Evolutionary conservation across 768 basidiomycete species (phyloP), one percentile per base, ranked within the genome.

Genomic region (Hypholoma fasciculare): DNA sequence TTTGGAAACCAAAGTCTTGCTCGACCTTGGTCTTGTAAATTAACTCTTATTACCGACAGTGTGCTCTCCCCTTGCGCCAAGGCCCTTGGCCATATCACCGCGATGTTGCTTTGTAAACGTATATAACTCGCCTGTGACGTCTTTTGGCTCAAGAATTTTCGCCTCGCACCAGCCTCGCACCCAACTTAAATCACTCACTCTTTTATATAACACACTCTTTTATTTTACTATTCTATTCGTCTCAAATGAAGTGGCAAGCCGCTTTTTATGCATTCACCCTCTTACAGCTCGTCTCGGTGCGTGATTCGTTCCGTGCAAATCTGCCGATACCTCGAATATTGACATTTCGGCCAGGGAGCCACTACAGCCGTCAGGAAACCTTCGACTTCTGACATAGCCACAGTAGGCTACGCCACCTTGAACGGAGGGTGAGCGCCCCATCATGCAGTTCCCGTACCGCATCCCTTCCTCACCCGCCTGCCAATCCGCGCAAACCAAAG

Each of bases 371-470:
- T 54, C 14, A 78, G 75, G 63, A 70, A 78, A 36, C 77, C 75
- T 4, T 67, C 78, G 1, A 65, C 68, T 37, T 61, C 63, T 43
- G 77, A 79, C 61, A 69, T 74, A 19, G 76, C 76, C 9, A 72
- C 58, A 53, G 34, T 79, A 43, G 77, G 78, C 46, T 79, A 76
- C 50, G 78, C 76, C 16, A 72, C 71, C 26, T 62, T 73, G 19
- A 75, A 74, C 52, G 72, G 72, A 54, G 75, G 75, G 74, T 74
- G 73, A 72, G 74, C 73, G 17, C 16, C 4, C 17, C 16, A 19
- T 26, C 3, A 39, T 42, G 9, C 26, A 14, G 6, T 44, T 20
- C n/a, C 14, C 16, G 43, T 60, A 6, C 59, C 54, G n/a, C 19
- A 50, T 17, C 4, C 23, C 23, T 23, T 23, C 30, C 30, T 34